Evolutionary conservation across 352 stramenopile species (phyloP), one percentile per base, ranked within the genome.

Genomic region (Globisporangium perplexum): DNA sequence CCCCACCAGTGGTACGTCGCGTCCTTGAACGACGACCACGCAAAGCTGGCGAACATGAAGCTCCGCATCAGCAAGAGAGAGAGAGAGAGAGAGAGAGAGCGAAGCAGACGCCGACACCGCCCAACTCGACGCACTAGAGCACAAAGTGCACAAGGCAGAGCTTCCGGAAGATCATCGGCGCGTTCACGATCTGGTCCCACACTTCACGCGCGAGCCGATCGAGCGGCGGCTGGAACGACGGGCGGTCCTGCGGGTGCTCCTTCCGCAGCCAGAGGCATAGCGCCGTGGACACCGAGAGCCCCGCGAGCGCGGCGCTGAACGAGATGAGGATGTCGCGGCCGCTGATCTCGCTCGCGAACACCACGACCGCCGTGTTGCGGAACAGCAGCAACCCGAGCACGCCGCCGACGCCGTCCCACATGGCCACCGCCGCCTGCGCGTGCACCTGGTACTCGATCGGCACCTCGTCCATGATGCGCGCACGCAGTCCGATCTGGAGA

Each of bases 1-100:
- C 72, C 76, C 81, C 81, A 91, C 81, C 81, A 91, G 39, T 73
- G 69, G 57, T 81, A 91, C 39, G 77, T 75, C 55, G 87, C 74
- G 53, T 86, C 74, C 42, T 77, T 77, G 28, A 91, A 91, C n/a
- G 76, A 69, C 20, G 69, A 72, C 77, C 77, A 91, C 11, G 77
- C 78, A 39, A 86, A 89, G 59, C 75, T 86, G 46, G 3, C 41
- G 7, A 36, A 10, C 31, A 30, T 5, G 26, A 30, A 30, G 26
- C 26, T 30, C 26, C 38, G 4, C 26, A 48, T 20, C 44, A 43
- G 1, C 20, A 59, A 11, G 23, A 33, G 1, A 14, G 15, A 28
- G n/a, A n/a, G n/a, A n/a, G n/a, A n/a, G n/a, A n/a, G n/a, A n/a
- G n/a, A n/a, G n/a, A n/a, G n/a, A n/a, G n/a, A n/a, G n/a, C n/a